These are phyloP conservation scores for Talaromyces ruber DNA, from an alignment of 495 filamentous ascomycete species.

Conservation along the genomic window DNA sequence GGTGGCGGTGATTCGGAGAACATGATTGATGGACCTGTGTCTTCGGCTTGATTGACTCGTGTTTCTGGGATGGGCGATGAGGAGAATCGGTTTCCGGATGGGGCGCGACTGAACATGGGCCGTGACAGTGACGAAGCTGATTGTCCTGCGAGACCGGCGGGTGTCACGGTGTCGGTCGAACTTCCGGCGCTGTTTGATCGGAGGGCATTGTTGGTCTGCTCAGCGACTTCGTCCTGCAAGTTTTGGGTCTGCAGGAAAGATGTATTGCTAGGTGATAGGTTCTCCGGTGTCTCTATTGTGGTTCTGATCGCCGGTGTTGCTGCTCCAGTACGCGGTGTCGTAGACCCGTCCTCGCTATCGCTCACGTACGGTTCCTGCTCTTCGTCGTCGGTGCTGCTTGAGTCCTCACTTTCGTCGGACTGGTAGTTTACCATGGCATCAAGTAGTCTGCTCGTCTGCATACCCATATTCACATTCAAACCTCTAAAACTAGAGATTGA, in stretches of 20 bases:
- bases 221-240: not conserved
- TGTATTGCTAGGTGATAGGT: not conserved
- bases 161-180: conserved; percentile 30
- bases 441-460: conserved; percentile 66
- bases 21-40: conserved; percentile 66
- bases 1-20: conserved; percentile 50
- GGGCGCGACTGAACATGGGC: conserved; percentile 23
- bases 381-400: conserved; percentile 34
- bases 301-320: not conserved
- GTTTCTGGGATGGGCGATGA: conserved; percentile 70
- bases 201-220: conserved; percentile 9
- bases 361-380: conserved; percentile 32
- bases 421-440: conserved; percentile 53
- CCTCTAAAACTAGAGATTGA: conserved; percentile 58
- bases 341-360: conserved; percentile 13
- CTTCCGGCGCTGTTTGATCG: conserved; percentile 8
- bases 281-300: not conserved
- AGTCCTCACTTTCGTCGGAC: conserved; percentile 35
- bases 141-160: conserved; percentile 36
- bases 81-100: conserved; percentile 51
- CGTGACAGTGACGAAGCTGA: conserved; percentile 20
- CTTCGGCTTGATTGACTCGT: conserved; percentile 54
- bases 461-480: conserved; percentile 59
- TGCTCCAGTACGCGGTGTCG: conserved; percentile 1
- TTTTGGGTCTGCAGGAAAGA: not conserved